A percentile compares a stretch with the other conserved stretches of the same genome.
phyloP scores from a whole-genome alignment of 2,329 filamentous ascomycete genomes.

The Curvularia verruculosa region DNA sequence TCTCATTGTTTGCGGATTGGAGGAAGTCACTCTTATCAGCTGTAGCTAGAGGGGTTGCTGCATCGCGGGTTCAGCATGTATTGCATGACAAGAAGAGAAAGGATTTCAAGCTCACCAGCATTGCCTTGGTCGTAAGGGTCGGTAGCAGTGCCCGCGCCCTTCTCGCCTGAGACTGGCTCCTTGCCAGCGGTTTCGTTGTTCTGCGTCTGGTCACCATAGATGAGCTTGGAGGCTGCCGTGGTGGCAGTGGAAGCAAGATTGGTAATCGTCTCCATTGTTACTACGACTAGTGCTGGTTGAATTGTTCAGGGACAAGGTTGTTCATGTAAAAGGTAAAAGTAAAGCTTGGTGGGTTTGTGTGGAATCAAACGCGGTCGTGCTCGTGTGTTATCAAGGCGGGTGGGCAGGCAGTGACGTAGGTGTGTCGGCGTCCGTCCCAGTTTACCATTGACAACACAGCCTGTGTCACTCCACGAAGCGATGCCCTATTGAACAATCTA shows the following conservation, averaged over 20 bases:
- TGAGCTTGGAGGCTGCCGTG: slow-evolving; percentile 42
- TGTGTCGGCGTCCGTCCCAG: slow-evolving; percentile 18
- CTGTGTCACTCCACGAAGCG: slow-evolving; percentile 14
- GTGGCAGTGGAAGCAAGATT: slow-evolving; percentile 39
- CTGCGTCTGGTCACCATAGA: slow-evolving; percentile 49
- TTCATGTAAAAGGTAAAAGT: slow-evolving; percentile 1
- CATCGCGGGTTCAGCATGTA: slow-evolving; percentile 12
- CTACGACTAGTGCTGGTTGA: slow-evolving; percentile 1
- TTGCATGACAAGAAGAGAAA: neutral
- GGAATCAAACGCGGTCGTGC: slow-evolving; percentile 10
- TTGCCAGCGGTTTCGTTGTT: slow-evolving; percentile 49
- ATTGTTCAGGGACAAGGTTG: slow-evolving; percentile 4
- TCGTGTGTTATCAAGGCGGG: slow-evolving; percentile 19
- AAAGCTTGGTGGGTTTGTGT: slow-evolving; percentile 6
- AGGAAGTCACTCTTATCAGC: slow-evolving; percentile 16
- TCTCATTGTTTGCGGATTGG: slow-evolving; percentile 40
- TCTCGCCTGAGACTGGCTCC: slow-evolving; percentile 75
- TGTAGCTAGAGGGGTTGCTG: slow-evolving; percentile 24
- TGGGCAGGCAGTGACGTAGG: slow-evolving; percentile 26
- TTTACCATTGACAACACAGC: slow-evolving; percentile 13
- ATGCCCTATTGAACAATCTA: slow-evolving; percentile 23
- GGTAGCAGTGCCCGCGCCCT: slow-evolving; percentile 68
- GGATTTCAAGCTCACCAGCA: slow-evolving; percentile 50
- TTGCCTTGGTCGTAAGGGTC: slow-evolving; percentile 85
- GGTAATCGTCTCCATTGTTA: slow-evolving; percentile 48